Conservation (phyloP, 2,329 filamentous ascomycete genomes). For the Mollisia scopiformis region DNA sequence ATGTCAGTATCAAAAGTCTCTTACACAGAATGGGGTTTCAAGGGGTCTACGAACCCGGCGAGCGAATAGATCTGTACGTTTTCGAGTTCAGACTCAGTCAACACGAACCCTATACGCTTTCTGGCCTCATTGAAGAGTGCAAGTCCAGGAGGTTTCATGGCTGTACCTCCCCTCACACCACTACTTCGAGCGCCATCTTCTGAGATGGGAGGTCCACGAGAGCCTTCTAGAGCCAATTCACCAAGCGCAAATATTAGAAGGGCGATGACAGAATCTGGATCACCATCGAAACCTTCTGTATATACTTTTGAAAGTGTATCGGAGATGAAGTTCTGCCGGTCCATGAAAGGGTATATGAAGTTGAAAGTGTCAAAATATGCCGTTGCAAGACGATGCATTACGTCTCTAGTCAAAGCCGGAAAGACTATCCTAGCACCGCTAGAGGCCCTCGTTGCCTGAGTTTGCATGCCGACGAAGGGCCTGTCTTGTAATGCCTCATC, state of each 20-base stretch:
- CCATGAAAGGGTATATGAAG: constrained; percentile 59
- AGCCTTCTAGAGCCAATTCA: constrained; percentile 56
- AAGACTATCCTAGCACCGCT: constrained; percentile 33
- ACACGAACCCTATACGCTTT: constrained; percentile 58
- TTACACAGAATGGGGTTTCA: background rate
- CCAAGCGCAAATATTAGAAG: constrained; percentile 62
- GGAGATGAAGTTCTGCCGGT: constrained; percentile 56
- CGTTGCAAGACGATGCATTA: constrained; percentile 53
- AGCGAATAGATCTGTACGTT: constrained; percentile 62
- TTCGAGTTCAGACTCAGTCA: constrained; percentile 58
- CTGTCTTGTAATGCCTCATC: constrained; percentile 28
- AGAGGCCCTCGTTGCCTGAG: constrained; percentile 30
- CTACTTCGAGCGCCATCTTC: constrained; percentile 48
- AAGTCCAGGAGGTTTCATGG: constrained; percentile 56
- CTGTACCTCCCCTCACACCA: constrained; percentile 55
- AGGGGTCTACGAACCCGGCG: constrained; percentile 48
- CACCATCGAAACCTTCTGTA: constrained; percentile 52
- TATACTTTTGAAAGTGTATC: constrained; percentile 49
- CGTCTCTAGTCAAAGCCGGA: constrained; percentile 47
- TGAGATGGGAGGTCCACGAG: constrained; percentile 49
- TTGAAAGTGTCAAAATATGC: constrained; percentile 64
- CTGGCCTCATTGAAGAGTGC: constrained; percentile 65
- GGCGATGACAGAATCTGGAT: constrained; percentile 53
- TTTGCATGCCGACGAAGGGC: constrained; percentile 36
- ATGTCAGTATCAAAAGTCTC: constrained; percentile 3